Evolutionary conservation across 1,284 basidiomycete genomes (phyloP), one percentile per base, ranked within the genome.

Genomic region (Trametes pubescens): DNA sequence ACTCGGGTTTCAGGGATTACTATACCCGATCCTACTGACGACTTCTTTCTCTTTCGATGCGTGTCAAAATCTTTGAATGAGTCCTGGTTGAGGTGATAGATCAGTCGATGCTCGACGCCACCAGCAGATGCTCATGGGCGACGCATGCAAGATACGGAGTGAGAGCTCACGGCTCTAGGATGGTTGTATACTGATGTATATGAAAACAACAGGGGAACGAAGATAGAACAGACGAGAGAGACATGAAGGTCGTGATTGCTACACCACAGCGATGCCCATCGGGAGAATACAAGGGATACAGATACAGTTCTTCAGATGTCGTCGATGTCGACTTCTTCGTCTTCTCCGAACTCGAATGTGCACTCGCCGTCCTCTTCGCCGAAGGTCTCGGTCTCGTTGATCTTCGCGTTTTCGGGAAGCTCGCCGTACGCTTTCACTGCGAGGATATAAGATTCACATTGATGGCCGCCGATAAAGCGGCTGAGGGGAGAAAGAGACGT

Each of bases 371-470:
- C 94, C 71, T 96, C 95, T 73, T 92, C 91, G 73, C 93, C 94
- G 77, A 95, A 95, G 34, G 88, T 91, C 73, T 96, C 95, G 47
- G 94, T 96, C 82, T 99, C 98, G 84, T 97, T 98, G 85, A 99
- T 98, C 85, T 98, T 98, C 74, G 96, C 96, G 73, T 94, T 96
- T 79, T 97, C 95, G 43, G 98, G 98, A 59, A 99, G 86, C 79
- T 99, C 98, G 61, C 98, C 96, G 76, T 99, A 98, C 29, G 94
- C 94, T 87, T 98, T 98, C 77, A 99, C 90, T 92, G 72, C 47
- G 52, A 34, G 37, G 13, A 32, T 43, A 10, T 55, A 21, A 51
- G 60, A 22, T 51, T 44, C 61, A 16, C 43, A 61, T 54, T 56
- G 48, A 40, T 24, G 62, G 32, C 48, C 59, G 35, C 34, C 64